Conservation (phyloP, 495 filamentous ascomycete genomes). For the Aspergillus hancockii region DNA sequence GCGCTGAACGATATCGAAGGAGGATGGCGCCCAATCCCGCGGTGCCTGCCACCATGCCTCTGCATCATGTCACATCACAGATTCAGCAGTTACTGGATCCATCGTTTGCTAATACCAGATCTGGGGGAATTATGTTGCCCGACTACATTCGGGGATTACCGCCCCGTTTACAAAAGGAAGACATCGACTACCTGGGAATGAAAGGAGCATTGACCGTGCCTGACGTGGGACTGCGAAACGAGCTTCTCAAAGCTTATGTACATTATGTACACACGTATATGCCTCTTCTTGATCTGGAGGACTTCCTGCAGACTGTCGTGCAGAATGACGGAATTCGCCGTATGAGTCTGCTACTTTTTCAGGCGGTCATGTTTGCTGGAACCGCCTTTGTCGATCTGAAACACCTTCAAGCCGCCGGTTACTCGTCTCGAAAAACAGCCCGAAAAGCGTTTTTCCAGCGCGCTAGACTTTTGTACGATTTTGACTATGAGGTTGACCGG, state of each 20-base stretch:
- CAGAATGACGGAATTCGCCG: conserved; percentile 64
- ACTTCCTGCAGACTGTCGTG: conserved; percentile 68
- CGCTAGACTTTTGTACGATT: conserved; percentile 76
- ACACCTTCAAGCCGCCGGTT: conserved; percentile 68
- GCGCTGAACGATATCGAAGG: conserved; percentile 31
- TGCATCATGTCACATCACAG: conserved; percentile 40
- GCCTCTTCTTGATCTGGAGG: conserved; percentile 78
- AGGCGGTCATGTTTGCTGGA: conserved; percentile 80
- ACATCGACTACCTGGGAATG: conserved; percentile 69
- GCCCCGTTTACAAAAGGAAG: conserved; percentile 65
- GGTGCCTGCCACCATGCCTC: conserved; percentile 38
- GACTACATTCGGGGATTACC: conserved; percentile 75
- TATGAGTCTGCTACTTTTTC: conserved; percentile 77
- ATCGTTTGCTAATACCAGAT: conserved; percentile 32
- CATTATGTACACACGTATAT: conserved; percentile 88
- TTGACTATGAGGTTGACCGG: conserved; percentile 81
- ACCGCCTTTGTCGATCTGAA: conserved; percentile 75
- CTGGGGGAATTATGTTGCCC: conserved; percentile 50
- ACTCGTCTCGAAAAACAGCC: conserved; percentile 67
- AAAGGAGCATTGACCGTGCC: conserved; percentile 79
- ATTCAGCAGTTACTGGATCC: conserved; percentile 45
- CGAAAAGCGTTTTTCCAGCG: conserved; percentile 79
- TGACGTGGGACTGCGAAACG: conserved; percentile 64
- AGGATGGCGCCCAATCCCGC: conserved; percentile 41
- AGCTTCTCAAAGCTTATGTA: conserved; percentile 71